Percentiles rank a stretch among this genome's conserved stretches.
Evolutionary conservation across 2,329 filamentous ascomycete species (phyloP).

Genomic region (Cordyceps cateniannulata): DNA sequence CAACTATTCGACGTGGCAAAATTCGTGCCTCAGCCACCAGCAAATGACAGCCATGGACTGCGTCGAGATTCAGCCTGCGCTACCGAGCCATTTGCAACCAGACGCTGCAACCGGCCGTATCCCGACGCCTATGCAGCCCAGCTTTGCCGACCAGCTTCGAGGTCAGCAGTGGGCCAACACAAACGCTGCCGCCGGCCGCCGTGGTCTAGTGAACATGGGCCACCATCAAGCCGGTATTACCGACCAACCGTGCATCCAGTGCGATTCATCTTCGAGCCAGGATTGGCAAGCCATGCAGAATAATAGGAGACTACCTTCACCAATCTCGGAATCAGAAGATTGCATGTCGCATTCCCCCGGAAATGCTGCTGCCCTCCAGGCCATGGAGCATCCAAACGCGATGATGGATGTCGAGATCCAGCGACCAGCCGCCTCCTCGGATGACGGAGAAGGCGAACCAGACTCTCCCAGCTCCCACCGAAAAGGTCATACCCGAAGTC

Average conservation of each 20-base stretch:
- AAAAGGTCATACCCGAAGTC: slow-evolving; percentile 51
- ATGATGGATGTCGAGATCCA: slow-evolving; percentile 31
- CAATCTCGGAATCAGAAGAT: slow-evolving; percentile 53
- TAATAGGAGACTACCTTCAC: slow-evolving; percentile 49
- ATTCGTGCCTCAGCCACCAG: not conserved
- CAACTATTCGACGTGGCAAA: slow-evolving; percentile 6
- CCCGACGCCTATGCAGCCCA: slow-evolving; percentile 54
- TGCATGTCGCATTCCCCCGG: slow-evolving; percentile 32
- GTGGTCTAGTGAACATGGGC: slow-evolving; percentile 31
- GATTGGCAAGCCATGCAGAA: slow-evolving; percentile 50
- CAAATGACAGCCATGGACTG: not conserved
- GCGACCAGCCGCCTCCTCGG: slow-evolving; percentile 16
- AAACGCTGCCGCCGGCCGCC: slow-evolving; percentile 24
- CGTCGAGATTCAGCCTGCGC: slow-evolving; percentile 8
- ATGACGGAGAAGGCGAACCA: slow-evolving; percentile 28
- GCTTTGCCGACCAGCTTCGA: slow-evolving; percentile 48
- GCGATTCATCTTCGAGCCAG: slow-evolving; percentile 40
- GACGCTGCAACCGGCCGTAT: slow-evolving; percentile 37
- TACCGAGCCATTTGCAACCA: slow-evolving; percentile 15
- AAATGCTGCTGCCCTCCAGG: slow-evolving; percentile 29
- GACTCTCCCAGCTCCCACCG: slow-evolving; percentile 42
- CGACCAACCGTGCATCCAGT: slow-evolving; percentile 28
- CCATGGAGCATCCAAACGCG: slow-evolving; percentile 34
- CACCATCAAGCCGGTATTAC: slow-evolving; percentile 34
- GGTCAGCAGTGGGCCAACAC: slow-evolving; percentile 40